phyloP scores from a whole-genome alignment of 257 asterid genomes.

The Perilla frutescens region DNA sequence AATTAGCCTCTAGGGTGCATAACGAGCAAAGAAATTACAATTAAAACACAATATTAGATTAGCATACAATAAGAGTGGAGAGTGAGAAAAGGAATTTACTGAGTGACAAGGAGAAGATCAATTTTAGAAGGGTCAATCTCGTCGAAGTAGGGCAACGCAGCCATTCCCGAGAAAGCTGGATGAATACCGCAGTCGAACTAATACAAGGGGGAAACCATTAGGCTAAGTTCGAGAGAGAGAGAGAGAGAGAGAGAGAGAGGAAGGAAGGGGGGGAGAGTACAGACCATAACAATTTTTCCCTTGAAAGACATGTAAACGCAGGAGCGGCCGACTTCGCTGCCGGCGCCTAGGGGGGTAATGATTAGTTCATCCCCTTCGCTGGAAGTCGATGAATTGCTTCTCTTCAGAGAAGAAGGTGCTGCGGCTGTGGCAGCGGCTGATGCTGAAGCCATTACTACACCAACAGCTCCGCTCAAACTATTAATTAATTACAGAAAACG shows the following conservation, averaged over 20 bases:
- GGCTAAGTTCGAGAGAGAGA: not conserved
- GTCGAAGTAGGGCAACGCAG: slow-evolving; percentile 97
- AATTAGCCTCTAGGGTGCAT: not conserved
- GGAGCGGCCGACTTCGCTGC: slow-evolving; percentile 97
- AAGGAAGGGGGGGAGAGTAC: not conserved
- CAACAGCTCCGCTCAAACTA: slow-evolving; percentile 15
- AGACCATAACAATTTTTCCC: slow-evolving; percentile 88
- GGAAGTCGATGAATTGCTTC: slow-evolving; percentile 50
- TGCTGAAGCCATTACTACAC: slow-evolving; percentile 59
- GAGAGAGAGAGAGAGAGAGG: not conserved
- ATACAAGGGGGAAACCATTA: slow-evolving; percentile 2
- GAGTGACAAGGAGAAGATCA: slow-evolving; percentile 93
- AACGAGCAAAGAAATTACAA: not conserved
- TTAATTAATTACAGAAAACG: not conserved
- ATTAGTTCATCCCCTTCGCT: slow-evolving; percentile 90
- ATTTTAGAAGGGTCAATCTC: slow-evolving; percentile 87
- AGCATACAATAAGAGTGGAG: not conserved
- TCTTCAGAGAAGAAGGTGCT: slow-evolving; percentile 53
- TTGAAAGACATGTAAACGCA: slow-evolving; percentile 89
- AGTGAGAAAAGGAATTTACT: slow-evolving; percentile 49
- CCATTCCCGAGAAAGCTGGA: slow-evolving; percentile 95
- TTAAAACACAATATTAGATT: not conserved
- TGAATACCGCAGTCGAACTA: slow-evolving; percentile 99
- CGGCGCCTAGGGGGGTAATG: slow-evolving; percentile 92
- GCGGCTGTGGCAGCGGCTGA: slow-evolving; percentile 53